phyloP scores from a whole-genome alignment of 2,329 filamentous ascomycete species.

The Xylariales sp. region DNA sequence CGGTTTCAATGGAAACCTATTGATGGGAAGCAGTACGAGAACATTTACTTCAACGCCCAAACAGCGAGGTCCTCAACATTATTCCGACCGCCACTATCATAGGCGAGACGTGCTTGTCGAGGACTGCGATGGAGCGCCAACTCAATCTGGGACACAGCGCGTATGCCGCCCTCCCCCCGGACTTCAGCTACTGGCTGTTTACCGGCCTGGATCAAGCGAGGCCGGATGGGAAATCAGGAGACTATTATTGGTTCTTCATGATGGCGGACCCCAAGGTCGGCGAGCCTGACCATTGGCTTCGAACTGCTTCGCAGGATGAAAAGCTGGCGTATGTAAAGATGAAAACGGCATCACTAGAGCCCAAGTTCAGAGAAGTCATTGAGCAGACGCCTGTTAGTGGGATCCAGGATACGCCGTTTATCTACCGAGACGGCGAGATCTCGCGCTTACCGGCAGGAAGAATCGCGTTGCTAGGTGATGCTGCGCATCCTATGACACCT shows the following conservation, averaged over 20 bases:
- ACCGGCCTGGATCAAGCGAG: slow-evolving; percentile 20
- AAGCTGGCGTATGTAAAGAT: slow-evolving; percentile 41
- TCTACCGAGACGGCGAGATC: slow-evolving; percentile 13
- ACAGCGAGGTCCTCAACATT: background rate
- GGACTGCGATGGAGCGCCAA: slow-evolving; percentile 20
- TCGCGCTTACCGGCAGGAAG: slow-evolving; percentile 23
- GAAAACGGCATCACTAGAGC: slow-evolving; percentile 12
- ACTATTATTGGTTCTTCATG: slow-evolving; percentile 25
- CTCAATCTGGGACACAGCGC: slow-evolving; percentile 21
- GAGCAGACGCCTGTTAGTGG: slow-evolving; percentile 11
- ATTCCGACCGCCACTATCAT: slow-evolving; percentile 11
- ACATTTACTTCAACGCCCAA: slow-evolving; percentile 1
- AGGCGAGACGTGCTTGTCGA: slow-evolving; percentile 19
- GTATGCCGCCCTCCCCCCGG: slow-evolving; percentile 10
- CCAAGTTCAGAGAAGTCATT: slow-evolving; percentile 17
- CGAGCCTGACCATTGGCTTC: slow-evolving; percentile 83
- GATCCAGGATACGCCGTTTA: slow-evolving; percentile 5
- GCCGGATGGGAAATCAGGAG: slow-evolving; percentile 15
- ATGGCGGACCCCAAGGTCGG: slow-evolving; percentile 30
- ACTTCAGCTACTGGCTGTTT: slow-evolving; percentile 14
- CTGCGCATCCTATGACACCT: slow-evolving; percentile 42
- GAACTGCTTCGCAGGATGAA: slow-evolving; percentile 40
- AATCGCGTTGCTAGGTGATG: slow-evolving; percentile 39
- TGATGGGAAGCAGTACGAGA: slow-evolving; percentile 12
- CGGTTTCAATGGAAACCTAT: background rate